Evolutionary conservation across 208 protist genomes (phyloP), one percentile per base, ranked within the genome.

Genomic region (Wallacemonas sp.): DNA sequence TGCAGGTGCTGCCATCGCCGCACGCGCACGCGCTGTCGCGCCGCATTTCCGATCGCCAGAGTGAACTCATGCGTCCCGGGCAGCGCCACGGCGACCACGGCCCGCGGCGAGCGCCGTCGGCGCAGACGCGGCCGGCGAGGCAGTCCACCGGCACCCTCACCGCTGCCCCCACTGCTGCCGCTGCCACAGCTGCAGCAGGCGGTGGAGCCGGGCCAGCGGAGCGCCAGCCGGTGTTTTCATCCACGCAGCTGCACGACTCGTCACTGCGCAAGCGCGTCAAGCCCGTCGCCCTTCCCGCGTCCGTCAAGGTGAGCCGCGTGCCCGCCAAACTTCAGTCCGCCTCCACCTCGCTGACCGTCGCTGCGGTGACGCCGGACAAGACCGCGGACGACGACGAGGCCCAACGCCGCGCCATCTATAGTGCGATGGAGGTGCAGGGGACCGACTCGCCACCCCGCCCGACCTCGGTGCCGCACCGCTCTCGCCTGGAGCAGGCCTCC

Each of bases 401-500:
- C 7, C 31, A n/a, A 25, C 52, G 52, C 29, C 52, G 16, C 49
- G 57, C 50, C 23, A 59, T 26, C 12, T 67, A 64, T 59, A 71
- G 48, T 32, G 48, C 59, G 4, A 57, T 57, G 39, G 20, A 55
- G 31, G 50, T 52, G 4, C 38, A 18, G 25, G 32, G 22, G 50
- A 46, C 11, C 1, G 4, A 25, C 41, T 55, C 23, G 31, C 33
- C 65, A 16, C 55, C 36, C 31, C 38, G 55, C 28, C 23, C 44
- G 54, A 42, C 14, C 3, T 33, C 48, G 25, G 48, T 31, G 48
- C 48, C 48, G 0, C 26, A 55, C 10, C 48, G 48, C 18, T 26
- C 25, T 3, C 48, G 52, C 3, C 52, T 59, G 26, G 52, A 41
- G 32, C 52, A 59, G 31, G 26, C 14, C 7, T 22, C 52, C 4